Evolutionary conservation across 2,329 filamentous ascomycete genomes (phyloP).

Genomic region (Calonectria pteridis): DNA sequence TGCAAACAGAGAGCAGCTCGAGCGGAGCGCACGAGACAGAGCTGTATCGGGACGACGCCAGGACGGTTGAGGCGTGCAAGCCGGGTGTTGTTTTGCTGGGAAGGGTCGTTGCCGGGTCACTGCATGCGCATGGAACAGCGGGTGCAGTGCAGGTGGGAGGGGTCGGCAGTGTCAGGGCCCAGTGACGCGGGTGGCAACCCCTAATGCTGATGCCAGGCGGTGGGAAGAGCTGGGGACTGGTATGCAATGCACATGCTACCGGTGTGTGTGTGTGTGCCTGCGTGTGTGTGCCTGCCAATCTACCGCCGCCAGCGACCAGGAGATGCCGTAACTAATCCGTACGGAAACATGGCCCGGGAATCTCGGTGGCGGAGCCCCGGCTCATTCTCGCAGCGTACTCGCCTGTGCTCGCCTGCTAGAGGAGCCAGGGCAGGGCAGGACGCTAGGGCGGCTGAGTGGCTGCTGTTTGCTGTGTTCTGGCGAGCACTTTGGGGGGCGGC

Average conservation of each 20-base stretch:
- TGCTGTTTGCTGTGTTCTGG: background rate
- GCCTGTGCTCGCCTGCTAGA: background rate
- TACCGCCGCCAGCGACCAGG: background rate
- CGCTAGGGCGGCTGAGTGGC: background rate
- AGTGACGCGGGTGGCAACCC: background rate
- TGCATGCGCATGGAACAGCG: background rate
- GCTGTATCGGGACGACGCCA: conserved; percentile 1
- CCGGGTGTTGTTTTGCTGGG: background rate
- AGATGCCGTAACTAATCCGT: background rate
- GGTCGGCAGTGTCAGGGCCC: background rate
- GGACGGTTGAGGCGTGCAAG: conserved; percentile 15
- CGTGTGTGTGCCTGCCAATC: background rate
- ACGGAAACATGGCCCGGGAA: background rate
- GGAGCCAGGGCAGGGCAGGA: background rate
- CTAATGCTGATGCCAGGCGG: background rate
- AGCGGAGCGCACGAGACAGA: conserved; percentile 8
- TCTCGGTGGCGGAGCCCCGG: background rate
- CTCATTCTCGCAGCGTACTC: background rate
- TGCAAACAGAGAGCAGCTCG: background rate
- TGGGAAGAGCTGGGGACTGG: background rate
- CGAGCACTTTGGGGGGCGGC: background rate
- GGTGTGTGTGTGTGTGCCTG: background rate
- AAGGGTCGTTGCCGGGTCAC: conserved; percentile 21
- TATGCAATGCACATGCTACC: conserved; percentile 1
- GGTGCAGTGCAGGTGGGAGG: background rate